Evolutionary conservation across 73 alveolate species (phyloP), one percentile per base, ranked within the genome.

Genomic region (Tetrahymena thermophila): DNA sequence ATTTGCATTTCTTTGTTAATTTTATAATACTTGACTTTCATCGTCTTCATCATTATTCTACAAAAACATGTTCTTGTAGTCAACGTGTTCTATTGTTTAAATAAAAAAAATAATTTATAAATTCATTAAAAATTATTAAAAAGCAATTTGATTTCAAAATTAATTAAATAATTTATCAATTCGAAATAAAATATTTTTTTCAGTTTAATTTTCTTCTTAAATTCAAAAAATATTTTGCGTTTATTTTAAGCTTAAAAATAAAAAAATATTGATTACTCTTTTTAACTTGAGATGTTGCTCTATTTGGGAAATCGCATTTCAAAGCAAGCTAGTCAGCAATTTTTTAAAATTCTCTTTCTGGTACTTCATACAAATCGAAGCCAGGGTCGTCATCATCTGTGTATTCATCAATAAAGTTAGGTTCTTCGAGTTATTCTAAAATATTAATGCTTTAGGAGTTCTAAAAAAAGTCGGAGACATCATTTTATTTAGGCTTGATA

Each of bases 371-470:
- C 43, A 97, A 96, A 93, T 98, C 99, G 94, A 98, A 99, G 35
- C 99, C 99, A 13, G 99, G 99, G 94, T 99, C 99, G 93, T 99
- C 99, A 97, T 99, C 99, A 94, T 99, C 99, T 28, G 94, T 97
- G 95, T 99, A 99, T 96, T 98, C 99, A 95, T 98, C 99, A 23
- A 96, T 97, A 83, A 96, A 85, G 89, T 96, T 97, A 97, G 98
- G 93, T 95, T 98, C 96, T 93, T 98, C 98, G 89, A 97, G 96
- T 96, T 83, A 37, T 50, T 56, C 97, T 85, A 85, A 95, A 28
- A 85, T 40, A 50, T 94, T 94, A 55, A 96, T 96, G 50, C 96
- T 93, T 35, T 96, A 94, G 11, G 97, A 93, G 71, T 97, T 96
- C 37, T 96, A 94, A 23, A 96, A 83, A 84, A 98, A 96, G 96